phyloP scores from a whole-genome alignment of 306 rosid species.

The Fragaria ananassa region DNA sequence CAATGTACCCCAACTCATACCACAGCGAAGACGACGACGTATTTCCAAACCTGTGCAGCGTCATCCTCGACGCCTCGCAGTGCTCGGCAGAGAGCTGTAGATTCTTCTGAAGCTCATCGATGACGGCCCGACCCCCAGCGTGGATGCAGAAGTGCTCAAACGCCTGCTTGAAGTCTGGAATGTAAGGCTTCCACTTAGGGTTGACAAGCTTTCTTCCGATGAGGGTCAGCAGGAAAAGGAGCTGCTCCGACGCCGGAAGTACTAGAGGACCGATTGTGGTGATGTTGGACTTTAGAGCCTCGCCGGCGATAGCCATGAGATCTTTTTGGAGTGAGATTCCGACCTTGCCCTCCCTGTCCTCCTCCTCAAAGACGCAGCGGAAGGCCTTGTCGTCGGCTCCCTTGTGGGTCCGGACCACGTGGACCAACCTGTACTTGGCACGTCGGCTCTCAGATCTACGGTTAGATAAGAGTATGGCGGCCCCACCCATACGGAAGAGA shows the following conservation, averaged over 20 bases:
- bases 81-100: conserved; percentile 84
- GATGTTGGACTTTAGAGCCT: conserved; percentile 84
- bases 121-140: conserved; percentile 91
- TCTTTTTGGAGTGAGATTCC: conserved; percentile 77
- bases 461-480: conserved; percentile 72
- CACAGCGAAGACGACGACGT: conserved; percentile 94
- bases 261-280: conserved; percentile 95
- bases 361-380: conserved; percentile 74
- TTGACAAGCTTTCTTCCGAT: conserved; percentile 77
- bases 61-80: conserved; percentile 95
- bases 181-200: conserved; percentile 93
- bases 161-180: conserved; percentile 89
- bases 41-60: conserved; percentile 82
- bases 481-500: conserved; percentile 94
- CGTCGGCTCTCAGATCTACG: conserved; percentile 48
- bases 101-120: conserved; percentile 90
- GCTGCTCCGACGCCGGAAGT: conserved; percentile 89
- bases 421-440: conserved; percentile 72
- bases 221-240: conserved; percentile 64
- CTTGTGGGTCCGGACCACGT: conserved; percentile 79
- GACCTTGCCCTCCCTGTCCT: conserved; percentile 80
- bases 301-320: conserved; percentile 98
- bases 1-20: conserved; percentile 81
- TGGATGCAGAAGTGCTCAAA: conserved; percentile 96
- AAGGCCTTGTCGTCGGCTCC: conserved; percentile 82